Conservation (phyloP, 805 yeast genomes). For the Zygoascus biomembranicola region DNA sequence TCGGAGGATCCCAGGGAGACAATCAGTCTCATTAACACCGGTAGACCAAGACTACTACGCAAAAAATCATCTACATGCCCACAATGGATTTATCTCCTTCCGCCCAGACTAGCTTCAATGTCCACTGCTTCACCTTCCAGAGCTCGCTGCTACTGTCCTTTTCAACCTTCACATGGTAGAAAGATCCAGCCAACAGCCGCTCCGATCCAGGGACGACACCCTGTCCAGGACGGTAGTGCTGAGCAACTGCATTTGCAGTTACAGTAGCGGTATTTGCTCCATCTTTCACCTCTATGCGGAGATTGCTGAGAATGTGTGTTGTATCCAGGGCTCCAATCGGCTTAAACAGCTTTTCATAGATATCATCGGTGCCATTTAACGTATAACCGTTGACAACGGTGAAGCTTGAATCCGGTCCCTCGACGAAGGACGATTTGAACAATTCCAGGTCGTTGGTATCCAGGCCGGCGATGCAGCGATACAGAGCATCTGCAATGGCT, state of each 20-base stretch:
- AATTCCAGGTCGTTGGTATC: too few relatives aligned
- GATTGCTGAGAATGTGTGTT: background rate
- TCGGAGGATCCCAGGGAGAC: too few relatives aligned
- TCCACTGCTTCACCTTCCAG: background rate
- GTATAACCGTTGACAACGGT: background rate
- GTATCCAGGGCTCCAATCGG: background rate
- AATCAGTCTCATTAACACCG: too few relatives aligned
- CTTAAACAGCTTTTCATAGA: background rate
- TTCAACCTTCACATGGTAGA: background rate
- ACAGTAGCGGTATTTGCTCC: slow-evolving; percentile 3
- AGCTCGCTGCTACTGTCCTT: background rate
- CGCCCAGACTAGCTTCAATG: slow-evolving; percentile 1
- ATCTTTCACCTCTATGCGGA: slow-evolving; percentile 1
- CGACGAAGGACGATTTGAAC: too few relatives aligned
- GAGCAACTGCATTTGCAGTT: slow-evolving; percentile 5
- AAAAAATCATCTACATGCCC: background rate
- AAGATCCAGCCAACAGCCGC: background rate
- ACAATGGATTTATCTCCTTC: background rate
- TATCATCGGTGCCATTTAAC: background rate
- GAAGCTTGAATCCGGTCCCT: too few relatives aligned
- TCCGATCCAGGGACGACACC: background rate
- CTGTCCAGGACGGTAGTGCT: background rate
- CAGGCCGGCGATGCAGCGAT: too few relatives aligned
- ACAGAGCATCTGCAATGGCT: too few relatives aligned
- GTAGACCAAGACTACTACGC: too few relatives aligned